Base-by-base conservation (phyloP, 345 rosid species). In the Psidium guajava region DNA sequence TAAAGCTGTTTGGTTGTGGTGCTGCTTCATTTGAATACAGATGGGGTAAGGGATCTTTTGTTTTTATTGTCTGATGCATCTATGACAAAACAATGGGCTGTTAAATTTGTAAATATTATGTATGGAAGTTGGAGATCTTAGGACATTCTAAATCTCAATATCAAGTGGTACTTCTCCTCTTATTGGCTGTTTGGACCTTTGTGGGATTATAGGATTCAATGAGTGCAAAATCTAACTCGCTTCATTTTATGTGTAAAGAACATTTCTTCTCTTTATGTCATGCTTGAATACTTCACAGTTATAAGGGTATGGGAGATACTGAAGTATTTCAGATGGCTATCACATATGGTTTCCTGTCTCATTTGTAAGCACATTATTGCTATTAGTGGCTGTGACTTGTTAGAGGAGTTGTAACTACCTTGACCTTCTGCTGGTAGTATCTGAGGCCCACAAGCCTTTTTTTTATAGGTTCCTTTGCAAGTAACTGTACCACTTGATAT, bases 381-480 rank as follows among this genome's bases (percentile, higher is more conserved):
- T 36, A 69, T 36, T 69, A 2, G 80, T 69, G 80, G 25, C 24
- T 36, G 12, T 9, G 13, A 69, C 42, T 69, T 69, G 36, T 36
- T 69, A 18, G 24, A 69, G 80, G 25, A 18, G 47, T 36, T 69
- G 80, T 36, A 69, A 25, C 36, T 69, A 18, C 80, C 47, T 69
- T 18, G 80, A 32, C 40, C 74, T 85, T 22, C 80, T 87, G 50
- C 86, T 85, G 51, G 52, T 47, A 83, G 54, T 86, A 59, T 20
- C 80, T 69, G 47, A 69, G 5, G 36, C 80, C 47, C 13, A 20
- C 24, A 36, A 32, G 47, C 25, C 59, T 85, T 82, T 57, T 57
- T 50, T n/a, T 84, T 90, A 87, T 92, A 95, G 98, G 95, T 92
- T 84, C 95, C 96, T 58, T 88, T 96, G 84, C 86, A 91, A 89